phyloP scores from a whole-genome alignment of 495 filamentous ascomycete genomes.

The Evansstolkia leycettana region DNA sequence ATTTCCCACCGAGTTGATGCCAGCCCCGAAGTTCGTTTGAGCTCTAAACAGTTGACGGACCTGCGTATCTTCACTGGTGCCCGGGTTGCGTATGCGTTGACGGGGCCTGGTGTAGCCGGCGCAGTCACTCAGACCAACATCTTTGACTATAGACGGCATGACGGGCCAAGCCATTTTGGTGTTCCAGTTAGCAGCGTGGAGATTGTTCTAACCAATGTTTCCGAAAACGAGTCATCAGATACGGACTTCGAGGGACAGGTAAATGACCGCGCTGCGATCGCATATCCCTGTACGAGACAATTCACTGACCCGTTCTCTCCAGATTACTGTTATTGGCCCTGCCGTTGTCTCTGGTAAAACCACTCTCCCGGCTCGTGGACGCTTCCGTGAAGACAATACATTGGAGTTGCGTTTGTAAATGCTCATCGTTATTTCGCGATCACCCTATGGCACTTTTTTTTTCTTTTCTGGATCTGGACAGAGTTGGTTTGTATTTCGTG shows the following conservation, averaged over 20 bases:
- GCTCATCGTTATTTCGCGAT: too few species aligned
- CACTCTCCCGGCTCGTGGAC: conserved; percentile 17
- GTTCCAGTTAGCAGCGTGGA: conserved; percentile 69
- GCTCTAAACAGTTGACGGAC: conserved; percentile 58
- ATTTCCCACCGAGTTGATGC: conserved; percentile 27
- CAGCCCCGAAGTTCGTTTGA: conserved; percentile 32
- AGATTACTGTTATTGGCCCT: conserved; percentile 30
- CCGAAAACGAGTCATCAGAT: conserved; percentile 47
- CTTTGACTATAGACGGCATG: conserved; percentile 68
- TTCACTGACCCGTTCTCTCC: conserved; percentile 3
- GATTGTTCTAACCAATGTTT: conserved; percentile 46
- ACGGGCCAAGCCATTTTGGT: conserved; percentile 61
- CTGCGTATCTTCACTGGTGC: conserved; percentile 69
- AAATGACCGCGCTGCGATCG: conserved; percentile 11
- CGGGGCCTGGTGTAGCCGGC: conserved; percentile 70
- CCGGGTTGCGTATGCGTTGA: conserved; percentile 74
- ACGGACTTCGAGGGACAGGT: conserved; percentile 47
- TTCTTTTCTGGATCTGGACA: too few species aligned
- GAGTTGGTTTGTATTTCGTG: too few species aligned
- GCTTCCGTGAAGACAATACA: conserved; percentile 30
- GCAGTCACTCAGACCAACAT: conserved; percentile 72
- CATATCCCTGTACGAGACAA: not conserved
- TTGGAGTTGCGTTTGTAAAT: conserved; percentile 13
- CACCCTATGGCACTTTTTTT: too few species aligned
- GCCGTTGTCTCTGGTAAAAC: conserved; percentile 22